Percentiles rank a stretch among this genome's conserved stretches.
phyloP scores from a whole-genome alignment of 2,329 filamentous ascomycete genomes.

The Monosporascus sp. region DNA sequence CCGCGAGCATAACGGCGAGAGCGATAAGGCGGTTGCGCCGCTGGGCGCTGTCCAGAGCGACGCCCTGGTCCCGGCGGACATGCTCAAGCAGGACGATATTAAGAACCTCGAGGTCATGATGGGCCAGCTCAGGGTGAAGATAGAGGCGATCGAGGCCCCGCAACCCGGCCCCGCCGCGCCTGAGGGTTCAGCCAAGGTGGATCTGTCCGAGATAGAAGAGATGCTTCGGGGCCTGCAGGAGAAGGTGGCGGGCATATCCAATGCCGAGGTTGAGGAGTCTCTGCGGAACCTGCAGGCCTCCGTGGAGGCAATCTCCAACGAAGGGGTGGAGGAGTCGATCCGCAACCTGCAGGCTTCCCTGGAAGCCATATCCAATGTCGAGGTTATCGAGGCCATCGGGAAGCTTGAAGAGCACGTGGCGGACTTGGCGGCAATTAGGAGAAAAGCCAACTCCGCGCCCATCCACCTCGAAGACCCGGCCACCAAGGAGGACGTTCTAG shows the following conservation, averaged over 20 bases:
- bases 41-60: slow-evolving; percentile 47
- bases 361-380: slow-evolving; percentile 36
- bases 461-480: slow-evolving; percentile 44
- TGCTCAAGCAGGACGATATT: slow-evolving; percentile 65
- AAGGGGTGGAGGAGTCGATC: slow-evolving; percentile 1
- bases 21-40: slow-evolving; percentile 27
- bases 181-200: slow-evolving; percentile 39
- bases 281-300: slow-evolving; percentile 37
- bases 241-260: slow-evolving; percentile 39
- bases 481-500: slow-evolving; percentile 78
- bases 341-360: slow-evolving; percentile 1
- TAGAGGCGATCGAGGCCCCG: slow-evolving; percentile 67
- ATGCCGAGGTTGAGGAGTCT: slow-evolving; percentile 42
- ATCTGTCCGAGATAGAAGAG: slow-evolving; percentile 44
- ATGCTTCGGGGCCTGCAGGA: slow-evolving; percentile 52
- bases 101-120: slow-evolving; percentile 83
- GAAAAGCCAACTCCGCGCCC: slow-evolving; percentile 19
- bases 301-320: slow-evolving; percentile 26
- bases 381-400: slow-evolving; percentile 16
- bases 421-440: slow-evolving; percentile 6
- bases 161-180: slow-evolving; percentile 25
- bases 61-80: slow-evolving; percentile 45
- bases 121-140: slow-evolving; percentile 74
- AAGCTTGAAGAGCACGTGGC: not conserved
- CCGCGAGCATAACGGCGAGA: slow-evolving; percentile 45